phyloP scores from a whole-genome alignment of 2,329 filamentous ascomycete genomes.

The Coniella vitis region DNA sequence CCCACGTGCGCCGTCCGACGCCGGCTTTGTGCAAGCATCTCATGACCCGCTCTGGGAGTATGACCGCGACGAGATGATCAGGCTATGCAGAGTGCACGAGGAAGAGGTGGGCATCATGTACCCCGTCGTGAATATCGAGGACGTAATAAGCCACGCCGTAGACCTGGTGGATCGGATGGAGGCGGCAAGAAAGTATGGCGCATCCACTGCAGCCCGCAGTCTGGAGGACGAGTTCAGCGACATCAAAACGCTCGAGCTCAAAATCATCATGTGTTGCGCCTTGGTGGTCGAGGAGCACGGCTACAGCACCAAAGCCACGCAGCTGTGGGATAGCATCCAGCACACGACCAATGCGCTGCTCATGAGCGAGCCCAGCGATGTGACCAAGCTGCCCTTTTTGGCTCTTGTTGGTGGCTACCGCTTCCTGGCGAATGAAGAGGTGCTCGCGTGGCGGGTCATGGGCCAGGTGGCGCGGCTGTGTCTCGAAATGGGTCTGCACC shows the following conservation, averaged over 20 bases:
- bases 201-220: conserved; percentile 20
- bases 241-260: conserved; percentile 61
- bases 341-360: conserved; percentile 60
- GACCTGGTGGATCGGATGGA: conserved; percentile 69
- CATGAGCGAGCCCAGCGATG: conserved; percentile 45
- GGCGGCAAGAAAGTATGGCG: conserved; percentile 29
- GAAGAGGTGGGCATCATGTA: conserved; percentile 93
- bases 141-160: conserved; percentile 62
- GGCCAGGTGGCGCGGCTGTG: conserved; percentile 76
- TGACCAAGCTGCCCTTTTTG: conserved; percentile 43
- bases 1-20: conserved; percentile 18
- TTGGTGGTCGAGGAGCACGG: conserved; percentile 73
- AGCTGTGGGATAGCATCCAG: conserved; percentile 71
- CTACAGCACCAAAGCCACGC: conserved; percentile 65
- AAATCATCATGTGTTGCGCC: conserved; percentile 74
- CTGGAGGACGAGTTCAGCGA: conserved; percentile 37
- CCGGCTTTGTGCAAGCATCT: conserved; percentile 13
- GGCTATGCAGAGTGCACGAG: conserved; percentile 73
- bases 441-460: conserved; percentile 79
- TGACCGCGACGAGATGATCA: conserved; percentile 69
- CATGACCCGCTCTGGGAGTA: conserved; percentile 76
- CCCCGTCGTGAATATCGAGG: conserved; percentile 70
- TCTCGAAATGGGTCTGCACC: conserved; percentile 75
- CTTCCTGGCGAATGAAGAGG: conserved; percentile 80
- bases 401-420: conserved; percentile 58